Evolutionary conservation across 2,329 filamentous ascomycete species (phyloP).

Genomic region (Aspergillus hortae): DNA sequence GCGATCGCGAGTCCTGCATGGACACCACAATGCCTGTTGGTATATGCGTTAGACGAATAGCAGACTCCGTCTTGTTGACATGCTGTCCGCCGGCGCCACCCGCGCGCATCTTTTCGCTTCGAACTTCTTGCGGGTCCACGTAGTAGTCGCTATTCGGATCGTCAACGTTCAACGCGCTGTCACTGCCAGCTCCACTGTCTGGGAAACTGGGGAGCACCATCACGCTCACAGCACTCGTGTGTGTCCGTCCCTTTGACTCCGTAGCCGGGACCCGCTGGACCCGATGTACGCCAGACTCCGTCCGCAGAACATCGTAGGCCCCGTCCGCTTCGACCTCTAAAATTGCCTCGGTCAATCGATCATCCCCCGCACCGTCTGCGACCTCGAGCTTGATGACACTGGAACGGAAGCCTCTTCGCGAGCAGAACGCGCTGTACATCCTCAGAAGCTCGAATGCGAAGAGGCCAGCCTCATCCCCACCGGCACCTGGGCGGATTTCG

Average conservation of each 20-base stretch:
- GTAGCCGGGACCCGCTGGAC: conserved; percentile 92
- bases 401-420: conserved; percentile 61
- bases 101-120: conserved; percentile 84
- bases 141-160: conserved; percentile 91
- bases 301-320: conserved; percentile 76
- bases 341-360: conserved; percentile 78
- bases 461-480: conserved; percentile 84
- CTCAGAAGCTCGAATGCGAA: conserved; percentile 83
- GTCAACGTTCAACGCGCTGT: conserved; percentile 61
- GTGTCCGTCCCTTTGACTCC: conserved; percentile 84
- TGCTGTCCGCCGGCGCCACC: conserved; percentile 93
- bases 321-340: conserved; percentile 74
- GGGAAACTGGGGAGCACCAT: conserved; percentile 87
- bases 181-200: conserved; percentile 46
- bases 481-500: conserved; percentile 87
- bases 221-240: conserved; percentile 88
- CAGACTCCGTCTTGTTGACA: conserved; percentile 97
- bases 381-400: conserved; percentile 77
- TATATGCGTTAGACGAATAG: conserved; percentile 84
- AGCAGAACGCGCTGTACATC: conserved; percentile 85
- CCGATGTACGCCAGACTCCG: conserved; percentile 90
- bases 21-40: conserved; percentile 83
- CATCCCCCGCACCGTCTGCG: conserved; percentile 62
- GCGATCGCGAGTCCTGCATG: conserved; percentile 90
- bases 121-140: conserved; percentile 78